phyloP scores from a whole-genome alignment of 257 asterid species.

The Plectranthus barbatus region DNA sequence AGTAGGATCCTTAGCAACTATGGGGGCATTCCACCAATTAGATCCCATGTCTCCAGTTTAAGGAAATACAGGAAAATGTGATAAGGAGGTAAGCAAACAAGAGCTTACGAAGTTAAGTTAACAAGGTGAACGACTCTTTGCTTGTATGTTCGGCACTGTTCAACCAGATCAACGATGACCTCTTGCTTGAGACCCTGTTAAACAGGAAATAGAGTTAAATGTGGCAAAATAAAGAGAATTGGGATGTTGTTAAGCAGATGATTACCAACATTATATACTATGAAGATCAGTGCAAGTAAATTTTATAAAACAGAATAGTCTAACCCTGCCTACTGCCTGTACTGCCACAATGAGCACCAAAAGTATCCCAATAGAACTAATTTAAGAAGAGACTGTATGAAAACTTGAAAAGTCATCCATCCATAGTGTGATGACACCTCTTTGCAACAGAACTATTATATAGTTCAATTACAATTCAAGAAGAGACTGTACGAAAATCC shows the following conservation, averaged over 20 bases:
- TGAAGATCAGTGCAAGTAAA: neutral
- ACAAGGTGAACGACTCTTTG: constrained; percentile 98
- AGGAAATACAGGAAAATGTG: too few relatives aligned
- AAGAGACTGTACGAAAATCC: neutral
- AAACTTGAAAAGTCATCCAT: constrained; percentile 1
- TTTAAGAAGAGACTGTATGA: neutral
- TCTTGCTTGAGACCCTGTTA: constrained; percentile 89
- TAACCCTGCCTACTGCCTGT: neutral
- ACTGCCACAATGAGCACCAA: neutral
- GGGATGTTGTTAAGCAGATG: neutral
- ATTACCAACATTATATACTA: neutral
- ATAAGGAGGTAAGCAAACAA: constrained; percentile 7
- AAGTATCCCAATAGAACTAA: constrained; percentile 2
- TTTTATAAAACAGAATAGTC: neutral
- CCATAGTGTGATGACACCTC: constrained; percentile 47
- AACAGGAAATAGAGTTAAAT: constrained; percentile 2
- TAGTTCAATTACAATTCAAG: constrained; percentile 12
- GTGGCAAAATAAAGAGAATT: neutral
- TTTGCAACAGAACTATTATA: too few relatives aligned
- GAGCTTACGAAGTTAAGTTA: constrained; percentile 94
- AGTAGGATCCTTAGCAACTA: neutral
- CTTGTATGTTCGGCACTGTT: constrained; percentile 91
- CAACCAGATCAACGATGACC: constrained; percentile 95
- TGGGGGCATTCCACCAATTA: constrained; percentile 1
- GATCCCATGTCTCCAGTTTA: neutral